Evolutionary conservation across 306 rosid genomes (phyloP).

Genomic region (Notholithocarpus densiflorus): DNA sequence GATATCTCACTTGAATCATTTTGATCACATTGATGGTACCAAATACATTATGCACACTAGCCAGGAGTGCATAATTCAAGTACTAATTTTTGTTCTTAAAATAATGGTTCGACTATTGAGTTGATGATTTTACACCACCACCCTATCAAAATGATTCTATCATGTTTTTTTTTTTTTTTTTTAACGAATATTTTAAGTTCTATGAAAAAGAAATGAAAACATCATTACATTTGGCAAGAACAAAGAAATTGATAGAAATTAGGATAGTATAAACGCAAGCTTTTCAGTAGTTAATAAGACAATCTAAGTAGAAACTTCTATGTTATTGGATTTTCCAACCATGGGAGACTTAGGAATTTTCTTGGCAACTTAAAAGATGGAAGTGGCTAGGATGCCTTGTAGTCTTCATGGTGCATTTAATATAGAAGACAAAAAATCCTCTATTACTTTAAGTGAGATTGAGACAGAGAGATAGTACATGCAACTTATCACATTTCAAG

Average conservation of each 20-base stretch:
- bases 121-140: slow-evolving; percentile 19
- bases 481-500: not conserved
- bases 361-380: slow-evolving; percentile 32
- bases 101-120: not conserved
- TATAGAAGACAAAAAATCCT: not conserved
- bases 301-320: slow-evolving; percentile 64
- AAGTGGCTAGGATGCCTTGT: slow-evolving; percentile 39
- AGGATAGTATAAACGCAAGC: slow-evolving; percentile 35
- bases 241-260: slow-evolving; percentile 23
- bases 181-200: not conserved
- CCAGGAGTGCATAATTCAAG: not conserved
- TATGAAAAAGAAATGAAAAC: not conserved
- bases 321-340: slow-evolving; percentile 58
- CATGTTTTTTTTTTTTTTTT: slow-evolving; percentile 25
- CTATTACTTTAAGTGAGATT: too few relatives aligned
- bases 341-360: slow-evolving; percentile 22
- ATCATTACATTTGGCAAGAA: not conserved
- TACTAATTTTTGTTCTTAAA: not conserved
- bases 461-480: too few relatives aligned
- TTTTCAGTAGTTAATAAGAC: slow-evolving; percentile 49
- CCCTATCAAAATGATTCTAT: slow-evolving; percentile 12
- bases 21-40: too few relatives aligned
- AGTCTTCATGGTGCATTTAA: slow-evolving; percentile 57
- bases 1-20: too few relatives aligned
- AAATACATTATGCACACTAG: too few relatives aligned